Evolutionary conservation across 2,329 filamentous ascomycete species (phyloP).

Genomic region (Sordariomycetes sp.): DNA sequence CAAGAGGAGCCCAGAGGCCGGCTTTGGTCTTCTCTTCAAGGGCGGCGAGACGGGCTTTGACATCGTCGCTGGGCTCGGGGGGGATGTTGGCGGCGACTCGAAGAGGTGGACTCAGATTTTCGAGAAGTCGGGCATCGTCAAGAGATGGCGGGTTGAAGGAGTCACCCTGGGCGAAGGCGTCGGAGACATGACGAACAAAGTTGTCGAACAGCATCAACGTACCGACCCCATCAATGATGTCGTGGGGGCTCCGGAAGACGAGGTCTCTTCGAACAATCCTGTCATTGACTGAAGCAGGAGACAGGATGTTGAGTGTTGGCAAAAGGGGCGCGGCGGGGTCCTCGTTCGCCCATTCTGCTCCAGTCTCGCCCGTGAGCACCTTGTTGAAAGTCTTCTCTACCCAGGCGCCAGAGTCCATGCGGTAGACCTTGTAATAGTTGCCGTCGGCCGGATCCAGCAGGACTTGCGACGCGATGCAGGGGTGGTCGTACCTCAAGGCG

Average conservation of each 20-base stretch:
- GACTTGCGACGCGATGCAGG: conserved; percentile 20
- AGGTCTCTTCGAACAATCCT: conserved; percentile 15
- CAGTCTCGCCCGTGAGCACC: conserved; percentile 13
- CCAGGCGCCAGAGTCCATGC: conserved; percentile 12
- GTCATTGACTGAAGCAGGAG: conserved; percentile 4
- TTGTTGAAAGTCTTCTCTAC: conserved; percentile 18
- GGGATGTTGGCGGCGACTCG: conserved; percentile 15
- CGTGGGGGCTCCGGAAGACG: conserved; percentile 25
- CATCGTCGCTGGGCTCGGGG: conserved; percentile 4
- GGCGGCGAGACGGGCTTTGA: conserved; percentile 7
- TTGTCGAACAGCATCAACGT: conserved; percentile 23
- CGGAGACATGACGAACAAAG: conserved; percentile 12
- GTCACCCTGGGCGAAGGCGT: conserved; percentile 10
- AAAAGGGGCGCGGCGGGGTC: conserved; percentile 20
- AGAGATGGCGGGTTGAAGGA: conserved; percentile 7
- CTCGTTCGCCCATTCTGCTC: conserved; percentile 21
- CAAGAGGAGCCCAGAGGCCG: no score
- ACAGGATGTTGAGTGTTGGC: conserved; percentile 22
- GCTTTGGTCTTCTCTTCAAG: not conserved
- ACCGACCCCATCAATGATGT: conserved; percentile 30
- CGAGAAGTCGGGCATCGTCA: conserved; percentile 12
- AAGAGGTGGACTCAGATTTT: conserved; percentile 15
- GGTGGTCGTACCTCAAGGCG: conserved; percentile 19
- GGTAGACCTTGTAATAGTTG: conserved; percentile 19
- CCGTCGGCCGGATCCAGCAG: conserved; percentile 7